Percentiles rank a stretch among this genome's conserved stretches.
phyloP scores from a whole-genome alignment of 176 grass and related monocot genomes.

The Tillandsia fasciculata region DNA sequence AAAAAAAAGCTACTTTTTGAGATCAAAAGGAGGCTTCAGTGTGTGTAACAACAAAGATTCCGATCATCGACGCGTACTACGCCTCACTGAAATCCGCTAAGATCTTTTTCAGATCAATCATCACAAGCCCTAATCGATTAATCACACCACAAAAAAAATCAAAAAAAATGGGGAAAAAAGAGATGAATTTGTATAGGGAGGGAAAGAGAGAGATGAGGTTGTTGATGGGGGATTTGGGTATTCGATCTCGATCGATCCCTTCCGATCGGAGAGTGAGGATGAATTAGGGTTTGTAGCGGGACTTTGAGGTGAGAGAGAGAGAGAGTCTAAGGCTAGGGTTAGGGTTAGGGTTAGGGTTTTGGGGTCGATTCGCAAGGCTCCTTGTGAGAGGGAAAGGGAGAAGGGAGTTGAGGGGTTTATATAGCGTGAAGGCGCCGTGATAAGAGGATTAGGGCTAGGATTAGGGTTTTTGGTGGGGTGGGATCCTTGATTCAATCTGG shows the following conservation, averaged over 20 bases:
- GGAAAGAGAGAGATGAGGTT: neutral
- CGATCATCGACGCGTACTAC: slow-evolving; percentile 22
- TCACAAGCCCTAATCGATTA: slow-evolving; percentile 8
- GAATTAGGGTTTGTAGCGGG: too few relatives aligned
- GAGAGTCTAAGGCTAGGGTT: neutral
- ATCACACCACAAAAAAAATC: neutral
- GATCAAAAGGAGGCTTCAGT: slow-evolving; percentile 14
- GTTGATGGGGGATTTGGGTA: too few relatives aligned
- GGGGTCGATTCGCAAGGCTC: neutral
- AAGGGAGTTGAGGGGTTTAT: neutral
- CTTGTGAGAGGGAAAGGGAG: neutral
- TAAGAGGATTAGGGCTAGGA: slow-evolving; percentile 15
- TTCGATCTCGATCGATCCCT: too few relatives aligned
- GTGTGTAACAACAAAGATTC: slow-evolving; percentile 38
- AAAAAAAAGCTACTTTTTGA: neutral
- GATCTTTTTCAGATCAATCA: slow-evolving; percentile 31
- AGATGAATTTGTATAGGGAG: neutral
- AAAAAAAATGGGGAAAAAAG: neutral
- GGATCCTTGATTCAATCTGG: neutral
- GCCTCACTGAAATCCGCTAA: slow-evolving; percentile 45
- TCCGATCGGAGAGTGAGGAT: too few relatives aligned
- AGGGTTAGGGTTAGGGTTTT: neutral
- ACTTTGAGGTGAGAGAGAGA: too few relatives aligned
- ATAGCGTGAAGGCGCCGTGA: neutral
- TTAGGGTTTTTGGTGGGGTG: neutral